Evolutionary conservation across 768 basidiomycete species (phyloP).

Genomic region (Mrakia hoshinonis): DNA sequence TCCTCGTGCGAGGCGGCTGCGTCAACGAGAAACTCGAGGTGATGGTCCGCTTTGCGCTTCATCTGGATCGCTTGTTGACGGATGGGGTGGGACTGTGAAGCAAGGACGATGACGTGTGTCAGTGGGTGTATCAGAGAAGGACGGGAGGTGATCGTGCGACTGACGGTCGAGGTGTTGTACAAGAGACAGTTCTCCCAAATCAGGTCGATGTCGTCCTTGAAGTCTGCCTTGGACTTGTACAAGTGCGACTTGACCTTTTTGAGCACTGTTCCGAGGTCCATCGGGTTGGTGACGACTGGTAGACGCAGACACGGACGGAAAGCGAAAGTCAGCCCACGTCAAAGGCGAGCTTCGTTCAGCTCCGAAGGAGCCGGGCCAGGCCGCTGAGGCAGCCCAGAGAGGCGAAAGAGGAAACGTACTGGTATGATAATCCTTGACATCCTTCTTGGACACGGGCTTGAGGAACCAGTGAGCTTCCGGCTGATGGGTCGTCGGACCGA

Average conservation of each 20-base stretch:
- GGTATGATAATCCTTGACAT: slow-evolving; percentile 89
- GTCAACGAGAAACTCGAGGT: slow-evolving; percentile 83
- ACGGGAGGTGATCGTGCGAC: slow-evolving; percentile 38
- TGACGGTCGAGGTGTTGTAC: slow-evolving; percentile 83
- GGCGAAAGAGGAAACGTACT: slow-evolving; percentile 47
- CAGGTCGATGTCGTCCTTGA: slow-evolving; percentile 85
- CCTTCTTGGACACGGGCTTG: slow-evolving; percentile 79
- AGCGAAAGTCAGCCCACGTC: slow-evolving; percentile 12
- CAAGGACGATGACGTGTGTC: not conserved
- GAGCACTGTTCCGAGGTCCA: slow-evolving; percentile 89
- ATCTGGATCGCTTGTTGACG: slow-evolving; percentile 72
- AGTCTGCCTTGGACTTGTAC: slow-evolving; percentile 89
- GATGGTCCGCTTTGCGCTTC: slow-evolving; percentile 70
- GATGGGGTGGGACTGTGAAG: slow-evolving; percentile 72
- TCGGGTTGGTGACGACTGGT: slow-evolving; percentile 81
- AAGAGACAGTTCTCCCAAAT: slow-evolving; percentile 94
- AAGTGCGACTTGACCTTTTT: slow-evolving; percentile 85
- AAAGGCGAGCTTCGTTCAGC: not conserved
- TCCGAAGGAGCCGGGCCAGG: not conserved
- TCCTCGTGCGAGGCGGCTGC: slow-evolving; percentile 24
- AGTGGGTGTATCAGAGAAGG: not conserved
- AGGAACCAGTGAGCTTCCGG: slow-evolving; percentile 85
- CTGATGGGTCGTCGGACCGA: slow-evolving; percentile 43
- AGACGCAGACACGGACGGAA: slow-evolving; percentile 49
- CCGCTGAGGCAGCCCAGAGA: not conserved